Conservation (phyloP, 2,329 filamentous ascomycete genomes). For the Trichoderma endophyticum region DNA sequence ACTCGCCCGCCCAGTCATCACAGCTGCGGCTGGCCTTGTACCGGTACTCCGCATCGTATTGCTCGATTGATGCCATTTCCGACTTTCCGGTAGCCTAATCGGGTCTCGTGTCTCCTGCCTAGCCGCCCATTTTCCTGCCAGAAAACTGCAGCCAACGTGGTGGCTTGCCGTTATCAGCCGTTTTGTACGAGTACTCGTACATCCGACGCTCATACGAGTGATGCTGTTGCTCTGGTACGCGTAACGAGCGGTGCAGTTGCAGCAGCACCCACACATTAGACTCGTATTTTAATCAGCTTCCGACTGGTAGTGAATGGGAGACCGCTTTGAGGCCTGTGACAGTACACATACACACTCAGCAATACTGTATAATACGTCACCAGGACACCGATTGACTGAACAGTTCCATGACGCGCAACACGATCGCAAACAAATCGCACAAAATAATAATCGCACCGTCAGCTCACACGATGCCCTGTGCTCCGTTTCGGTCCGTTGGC, state of each 20-base stretch:
- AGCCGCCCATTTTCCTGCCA: not conserved
- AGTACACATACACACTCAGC: not conserved
- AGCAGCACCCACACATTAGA: not conserved
- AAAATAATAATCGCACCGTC: not conserved
- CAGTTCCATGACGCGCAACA: not conserved
- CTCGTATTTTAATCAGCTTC: slow-evolving; percentile 5
- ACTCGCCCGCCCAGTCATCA: not conserved
- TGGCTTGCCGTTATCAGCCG: not conserved
- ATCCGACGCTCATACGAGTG: not conserved
- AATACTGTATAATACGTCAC: not conserved
- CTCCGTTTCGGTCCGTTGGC: slow-evolving; percentile 11
- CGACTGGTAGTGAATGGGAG: not conserved
- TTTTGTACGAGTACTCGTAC: not conserved
- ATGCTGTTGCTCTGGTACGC: not conserved
- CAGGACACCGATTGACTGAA: not conserved
- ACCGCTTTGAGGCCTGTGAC: not conserved
- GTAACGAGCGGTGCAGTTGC: not conserved
- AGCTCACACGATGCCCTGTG: not conserved
- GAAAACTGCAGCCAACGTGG: slow-evolving; percentile 4
- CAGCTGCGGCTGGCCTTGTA: not conserved
- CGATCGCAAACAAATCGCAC: not conserved
- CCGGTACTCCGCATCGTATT: not conserved
- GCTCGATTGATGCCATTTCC: slow-evolving; percentile 1
- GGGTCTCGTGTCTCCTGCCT: slow-evolving; percentile 2
- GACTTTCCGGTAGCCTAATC: slow-evolving; percentile 1